Base-by-base conservation (phyloP, 768 basidiomycete species). In the Suillus clintonianus region DNA sequence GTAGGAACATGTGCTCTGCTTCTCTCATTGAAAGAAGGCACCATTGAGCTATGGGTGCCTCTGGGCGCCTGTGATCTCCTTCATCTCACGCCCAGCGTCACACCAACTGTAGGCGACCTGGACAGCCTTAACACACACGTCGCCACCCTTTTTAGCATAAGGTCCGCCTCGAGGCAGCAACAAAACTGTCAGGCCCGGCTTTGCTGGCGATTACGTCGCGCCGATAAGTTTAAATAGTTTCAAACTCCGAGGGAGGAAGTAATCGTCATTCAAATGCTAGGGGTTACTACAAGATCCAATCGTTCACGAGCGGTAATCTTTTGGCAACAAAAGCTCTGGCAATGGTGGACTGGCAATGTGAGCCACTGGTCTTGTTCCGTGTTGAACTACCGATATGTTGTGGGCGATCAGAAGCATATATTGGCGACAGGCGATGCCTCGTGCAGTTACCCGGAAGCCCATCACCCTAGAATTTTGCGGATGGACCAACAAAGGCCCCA, bases 1-100 rank as follows among this genome's bases (percentile, higher is more conserved):
- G 71, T 66, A 51, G 19, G 51, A 60, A 60, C 70, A 70, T 67
- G 70, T 60, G 68, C 48, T 32, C 22, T n/a, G 60, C 62, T 62
- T 45, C 61, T 43, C 27, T 45, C n/a, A 39, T 45, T 36, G 9
- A 37, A 41, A 32, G 60, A 53, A 34, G 24, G 59, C 24, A 60
- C 56, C 15, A 39, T 22, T 3, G 34, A 34, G 34, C 34, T 34
- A 30, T 17, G 27, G 34, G 27, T 27, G 27, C 34, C 39, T 11
- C 48, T 57, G 55, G 58, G 43, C 59, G 43, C 62, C 45, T 56
- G 37, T 19, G 39, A 51, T 59, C 27, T 51, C 62, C 59, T 19
- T 36, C 8, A 8, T 15, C 19, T 36, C 19, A 50, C 15, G 14
- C 22, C 27, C 17, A 51, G 55, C 32, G 55, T 51, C 48, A 41